Evolutionary conservation across 257 asterid genomes (phyloP).

Genomic region (Solanum sejunctum): DNA sequence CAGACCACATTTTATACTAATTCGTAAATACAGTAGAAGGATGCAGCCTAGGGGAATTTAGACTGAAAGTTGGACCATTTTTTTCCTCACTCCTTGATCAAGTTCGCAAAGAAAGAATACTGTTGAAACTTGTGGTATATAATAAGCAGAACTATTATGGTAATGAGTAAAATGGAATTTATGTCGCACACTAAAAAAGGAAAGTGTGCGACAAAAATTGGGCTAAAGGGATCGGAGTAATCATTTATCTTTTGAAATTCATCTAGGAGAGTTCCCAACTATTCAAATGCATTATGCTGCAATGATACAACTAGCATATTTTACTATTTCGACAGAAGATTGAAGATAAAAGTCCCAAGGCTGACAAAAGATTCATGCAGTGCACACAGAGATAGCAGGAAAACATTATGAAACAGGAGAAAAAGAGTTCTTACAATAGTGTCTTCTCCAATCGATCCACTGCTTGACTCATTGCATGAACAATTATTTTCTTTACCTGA

Average conservation of each 20-base stretch:
- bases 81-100: no score
- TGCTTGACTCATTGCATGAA: slow-evolving; percentile 6
- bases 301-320: not conserved
- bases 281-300: not conserved
- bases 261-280: not conserved
- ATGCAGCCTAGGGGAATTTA: no score
- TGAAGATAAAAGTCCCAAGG: not conserved
- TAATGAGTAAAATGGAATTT: not conserved
- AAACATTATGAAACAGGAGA: not conserved
- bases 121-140: not conserved
- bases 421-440: not conserved
- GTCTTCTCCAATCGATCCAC: not conserved
- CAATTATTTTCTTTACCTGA: slow-evolving; percentile 11
- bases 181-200: not conserved
- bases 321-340: not conserved
- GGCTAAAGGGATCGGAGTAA: not conserved
- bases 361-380: not conserved
- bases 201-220: not conserved
- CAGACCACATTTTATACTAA: no score
- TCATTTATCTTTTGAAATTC: not conserved
- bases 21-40: no score
- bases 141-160: not conserved
- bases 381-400: not conserved
- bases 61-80: no score
- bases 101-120: not conserved